Conservation (phyloP, 495 filamentous ascomycete species). For the Annulohypoxylon maeteangense region DNA sequence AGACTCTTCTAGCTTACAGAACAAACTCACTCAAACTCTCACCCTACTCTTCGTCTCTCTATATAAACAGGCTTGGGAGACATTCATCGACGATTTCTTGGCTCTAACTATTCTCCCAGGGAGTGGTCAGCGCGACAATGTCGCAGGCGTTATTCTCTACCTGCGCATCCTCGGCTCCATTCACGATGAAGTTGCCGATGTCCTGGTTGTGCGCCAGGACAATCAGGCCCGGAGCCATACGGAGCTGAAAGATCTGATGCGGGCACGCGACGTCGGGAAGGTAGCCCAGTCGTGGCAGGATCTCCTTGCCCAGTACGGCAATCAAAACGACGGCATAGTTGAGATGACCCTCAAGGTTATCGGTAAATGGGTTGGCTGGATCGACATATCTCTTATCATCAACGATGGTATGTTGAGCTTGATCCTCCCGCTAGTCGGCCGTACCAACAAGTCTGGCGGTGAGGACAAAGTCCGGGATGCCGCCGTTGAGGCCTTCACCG, state of each 20-base stretch:
- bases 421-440: constrained; percentile 81
- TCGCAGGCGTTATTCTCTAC: constrained; percentile 82
- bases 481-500: constrained; percentile 90
- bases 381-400: constrained; percentile 91
- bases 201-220: constrained; percentile 77
- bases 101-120: constrained; percentile 69
- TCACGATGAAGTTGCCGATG: constrained; percentile 97
- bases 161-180: constrained; percentile 86
- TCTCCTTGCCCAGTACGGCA: constrained; percentile 82
- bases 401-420: constrained; percentile 85
- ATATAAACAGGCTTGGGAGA: constrained; percentile 85
- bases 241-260: constrained; percentile 87
- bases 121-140: constrained; percentile 69
- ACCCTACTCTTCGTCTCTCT: constrained; percentile 88
- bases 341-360: constrained; percentile 89
- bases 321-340: constrained; percentile 75
- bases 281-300: constrained; percentile 91
- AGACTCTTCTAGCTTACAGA: constrained; percentile 84
- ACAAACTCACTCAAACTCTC: constrained; percentile 95
- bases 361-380: constrained; percentile 97
- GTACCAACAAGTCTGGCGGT: constrained; percentile 56
- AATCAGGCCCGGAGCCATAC: constrained; percentile 81
- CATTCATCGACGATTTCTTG: constrained; percentile 88
- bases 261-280: constrained; percentile 83
- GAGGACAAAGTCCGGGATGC: constrained; percentile 84